A percentile compares a stretch with the other conserved stretches of the same genome.
phyloP scores from a whole-genome alignment of 257 asterid genomes.

The Solanum dulcamara region DNA sequence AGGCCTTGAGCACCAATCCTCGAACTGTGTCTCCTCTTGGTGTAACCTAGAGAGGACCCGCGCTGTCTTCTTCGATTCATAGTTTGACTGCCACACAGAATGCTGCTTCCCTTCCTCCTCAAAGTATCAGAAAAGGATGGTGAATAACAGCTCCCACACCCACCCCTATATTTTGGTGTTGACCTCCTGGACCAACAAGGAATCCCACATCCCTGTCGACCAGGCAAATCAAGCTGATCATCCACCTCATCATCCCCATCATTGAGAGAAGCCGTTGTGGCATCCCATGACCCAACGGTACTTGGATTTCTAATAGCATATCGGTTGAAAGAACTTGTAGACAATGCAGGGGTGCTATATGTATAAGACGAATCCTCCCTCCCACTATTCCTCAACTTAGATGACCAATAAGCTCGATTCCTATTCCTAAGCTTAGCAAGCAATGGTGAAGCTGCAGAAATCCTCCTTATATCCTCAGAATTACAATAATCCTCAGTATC shows the following conservation, averaged over 20 bases:
- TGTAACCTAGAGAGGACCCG: conserved; percentile 36
- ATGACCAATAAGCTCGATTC: conserved; percentile 43
- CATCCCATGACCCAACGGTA: conserved; percentile 83
- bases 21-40: conserved; percentile 48
- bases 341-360: conserved; percentile 65
- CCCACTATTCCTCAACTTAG: conserved; percentile 37
- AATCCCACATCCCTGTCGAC: conserved; percentile 89
- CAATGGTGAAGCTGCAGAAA: conserved; percentile 56
- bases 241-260: conserved; percentile 87
- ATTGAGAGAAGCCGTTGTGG: conserved; percentile 56
- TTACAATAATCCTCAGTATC: conserved; percentile 65
- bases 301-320: conserved; percentile 54
- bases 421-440: conserved; percentile 55
- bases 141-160: conserved; percentile 63
- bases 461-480: conserved; percentile 61
- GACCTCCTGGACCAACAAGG: conserved; percentile 95
- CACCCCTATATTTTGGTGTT: conserved; percentile 71
- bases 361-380: conserved; percentile 73
- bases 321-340: conserved; percentile 62
- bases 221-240: conserved; percentile 64
- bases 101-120: conserved; percentile 71
- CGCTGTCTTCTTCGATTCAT: conserved; percentile 38
- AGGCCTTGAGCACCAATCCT: conserved; percentile 42
- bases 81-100: conserved; percentile 55
- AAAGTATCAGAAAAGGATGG: conserved; percentile 89